A percentile compares a stretch with the other conserved stretches of the same genome.
Evolutionary conservation across 148 eudicot species (phyloP).

Genomic region (Rhododendron simsii): DNA sequence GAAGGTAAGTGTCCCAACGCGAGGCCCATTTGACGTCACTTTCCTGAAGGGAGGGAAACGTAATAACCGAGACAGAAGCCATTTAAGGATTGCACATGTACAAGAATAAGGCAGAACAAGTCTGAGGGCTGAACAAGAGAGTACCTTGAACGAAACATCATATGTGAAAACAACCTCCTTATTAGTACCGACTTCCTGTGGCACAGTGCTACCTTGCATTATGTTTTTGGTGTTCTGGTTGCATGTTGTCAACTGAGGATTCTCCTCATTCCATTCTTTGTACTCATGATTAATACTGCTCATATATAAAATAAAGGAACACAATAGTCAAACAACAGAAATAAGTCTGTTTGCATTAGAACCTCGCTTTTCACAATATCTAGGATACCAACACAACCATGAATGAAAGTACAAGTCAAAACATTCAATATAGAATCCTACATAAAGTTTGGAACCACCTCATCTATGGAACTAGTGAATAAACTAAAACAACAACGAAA

Average conservation of each 20-base stretch:
- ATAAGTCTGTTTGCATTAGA: not conserved
- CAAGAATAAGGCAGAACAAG: not conserved
- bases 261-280: slow-evolving; percentile 20
- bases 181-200: slow-evolving; percentile 20
- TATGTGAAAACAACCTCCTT: slow-evolving; percentile 22
- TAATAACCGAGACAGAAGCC: not conserved
- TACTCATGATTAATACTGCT: slow-evolving; percentile 50
- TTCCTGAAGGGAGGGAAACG: slow-evolving; percentile 20
- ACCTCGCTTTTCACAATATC: not conserved
- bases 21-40: slow-evolving; percentile 55
- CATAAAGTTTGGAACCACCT: not conserved
- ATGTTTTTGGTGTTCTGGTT: slow-evolving; percentile 16
- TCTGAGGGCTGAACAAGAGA: not conserved
- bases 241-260: slow-evolving; percentile 20
- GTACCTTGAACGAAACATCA: slow-evolving; percentile 57
- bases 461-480: not conserved
- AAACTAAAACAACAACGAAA: not conserved
- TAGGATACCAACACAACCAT: not conserved
- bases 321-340: slow-evolving; percentile 3
- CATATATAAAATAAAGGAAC: not conserved
- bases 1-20: slow-evolving; percentile 51
- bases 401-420: not conserved
- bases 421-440: not conserved
- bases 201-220: slow-evolving; percentile 14
- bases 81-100: too few relatives aligned